Percentiles rank a stretch among this genome's conserved stretches.
phyloP scores from a whole-genome alignment of 2,329 filamentous ascomycete species.

The Arthrobotrys iridis region DNA sequence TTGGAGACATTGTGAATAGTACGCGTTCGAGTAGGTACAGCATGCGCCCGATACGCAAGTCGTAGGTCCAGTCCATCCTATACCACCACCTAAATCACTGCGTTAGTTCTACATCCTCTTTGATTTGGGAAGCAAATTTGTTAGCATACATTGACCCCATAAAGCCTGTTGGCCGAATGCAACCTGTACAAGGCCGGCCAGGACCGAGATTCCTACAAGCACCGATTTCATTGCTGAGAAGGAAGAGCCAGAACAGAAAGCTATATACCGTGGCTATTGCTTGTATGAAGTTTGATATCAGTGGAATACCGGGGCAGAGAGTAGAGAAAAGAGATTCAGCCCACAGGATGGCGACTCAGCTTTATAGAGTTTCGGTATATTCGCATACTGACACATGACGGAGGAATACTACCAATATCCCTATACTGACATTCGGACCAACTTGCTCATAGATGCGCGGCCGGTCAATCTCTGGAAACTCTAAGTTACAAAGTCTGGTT shows the following conservation, averaged over 20 bases:
- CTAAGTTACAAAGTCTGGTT: too few relatives aligned
- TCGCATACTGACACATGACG: too few relatives aligned
- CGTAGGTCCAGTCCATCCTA: constrained; percentile 60
- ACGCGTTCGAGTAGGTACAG: constrained; percentile 62
- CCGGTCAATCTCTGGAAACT: too few relatives aligned
- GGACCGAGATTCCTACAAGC: neutral
- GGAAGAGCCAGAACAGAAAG: neutral
- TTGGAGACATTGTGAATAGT: constrained; percentile 63
- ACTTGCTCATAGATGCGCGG: too few relatives aligned
- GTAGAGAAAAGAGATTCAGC: too few relatives aligned
- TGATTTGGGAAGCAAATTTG: neutral
- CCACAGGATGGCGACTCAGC: too few relatives aligned
- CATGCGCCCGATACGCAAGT: constrained; percentile 63
- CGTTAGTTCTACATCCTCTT: constrained; percentile 14
- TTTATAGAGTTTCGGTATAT: too few relatives aligned
- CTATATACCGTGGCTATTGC: neutral
- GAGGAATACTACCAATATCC: too few relatives aligned
- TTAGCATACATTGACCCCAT: constrained; percentile 1
- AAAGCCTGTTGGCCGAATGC: neutral
- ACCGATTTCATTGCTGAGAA: constrained; percentile 6
- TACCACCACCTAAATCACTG: constrained; percentile 10
- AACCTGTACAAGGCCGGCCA: neutral
- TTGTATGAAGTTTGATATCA: neutral
- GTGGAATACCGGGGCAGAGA: too few relatives aligned
- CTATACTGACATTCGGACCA: too few relatives aligned